A percentile compares a stretch with the other conserved stretches of the same genome.
Conservation (phyloP, 495 filamentous ascomycete genomes). For the Apodospora peruviana region DNA sequence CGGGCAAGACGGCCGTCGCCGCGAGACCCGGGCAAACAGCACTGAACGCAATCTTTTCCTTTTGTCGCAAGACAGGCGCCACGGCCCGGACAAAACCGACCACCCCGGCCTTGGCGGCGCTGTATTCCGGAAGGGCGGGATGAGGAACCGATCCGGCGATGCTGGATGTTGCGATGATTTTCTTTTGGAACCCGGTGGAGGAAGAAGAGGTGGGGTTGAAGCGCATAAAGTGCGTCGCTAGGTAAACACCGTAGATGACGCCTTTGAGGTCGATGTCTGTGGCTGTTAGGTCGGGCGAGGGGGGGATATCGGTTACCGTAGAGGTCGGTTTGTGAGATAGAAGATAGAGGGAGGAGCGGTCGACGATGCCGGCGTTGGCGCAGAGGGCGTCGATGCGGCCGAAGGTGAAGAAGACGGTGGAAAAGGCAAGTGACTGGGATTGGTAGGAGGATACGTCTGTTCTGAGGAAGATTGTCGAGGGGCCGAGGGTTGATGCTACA, state of each 20-base stretch:
- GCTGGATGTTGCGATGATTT: slow-evolving; percentile 32
- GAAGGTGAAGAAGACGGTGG: slow-evolving; percentile 24
- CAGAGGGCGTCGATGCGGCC: slow-evolving; percentile 32
- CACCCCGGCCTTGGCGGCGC: slow-evolving; percentile 37
- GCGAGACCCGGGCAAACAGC: slow-evolving; percentile 29
- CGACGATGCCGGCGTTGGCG: slow-evolving; percentile 39
- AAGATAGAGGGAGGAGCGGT: slow-evolving; percentile 15
- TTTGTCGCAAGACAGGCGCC: slow-evolving; percentile 25
- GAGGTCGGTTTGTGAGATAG: not conserved
- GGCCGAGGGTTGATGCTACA: slow-evolving; percentile 17
- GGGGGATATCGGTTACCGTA: slow-evolving; percentile 20
- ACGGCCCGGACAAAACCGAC: slow-evolving; percentile 30
- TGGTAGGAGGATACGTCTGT: slow-evolving; percentile 33
- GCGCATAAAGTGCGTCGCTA: slow-evolving; percentile 39
- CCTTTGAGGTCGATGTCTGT: slow-evolving; percentile 40
- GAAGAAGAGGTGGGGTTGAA: slow-evolving; percentile 29
- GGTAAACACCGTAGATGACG: slow-evolving; percentile 34
- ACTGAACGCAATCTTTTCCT: slow-evolving; percentile 33
- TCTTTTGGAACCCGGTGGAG: slow-evolving; percentile 18
- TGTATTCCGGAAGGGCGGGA: slow-evolving; percentile 32
- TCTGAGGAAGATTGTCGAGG: slow-evolving; percentile 22
- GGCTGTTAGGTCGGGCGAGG: slow-evolving; percentile 25
- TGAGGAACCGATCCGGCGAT: slow-evolving; percentile 30
- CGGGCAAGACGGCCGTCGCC: slow-evolving; percentile 32
- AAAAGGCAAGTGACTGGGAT: slow-evolving; percentile 29